Percentiles rank a stretch among this genome's conserved stretches.
phyloP scores from a whole-genome alignment of 805 yeast species.

The Brettanomyces nanus region DNA sequence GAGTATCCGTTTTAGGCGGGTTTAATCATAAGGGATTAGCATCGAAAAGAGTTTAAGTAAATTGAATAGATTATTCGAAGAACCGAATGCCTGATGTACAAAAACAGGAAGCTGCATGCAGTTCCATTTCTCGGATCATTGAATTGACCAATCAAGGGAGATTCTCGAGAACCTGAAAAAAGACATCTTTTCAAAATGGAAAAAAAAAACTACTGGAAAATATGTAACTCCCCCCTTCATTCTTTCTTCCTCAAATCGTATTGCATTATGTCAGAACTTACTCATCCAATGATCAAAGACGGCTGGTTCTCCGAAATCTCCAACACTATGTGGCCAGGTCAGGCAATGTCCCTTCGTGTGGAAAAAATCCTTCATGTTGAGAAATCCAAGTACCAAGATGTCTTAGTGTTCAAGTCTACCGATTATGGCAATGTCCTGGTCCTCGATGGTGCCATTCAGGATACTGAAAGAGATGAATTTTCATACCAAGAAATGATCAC shows the following conservation, averaged over 20 bases:
- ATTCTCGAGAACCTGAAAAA: too few species aligned
- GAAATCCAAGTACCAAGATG: slow-evolving; percentile 87
- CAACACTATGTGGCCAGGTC: slow-evolving; percentile 98
- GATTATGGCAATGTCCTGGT: slow-evolving; percentile 94
- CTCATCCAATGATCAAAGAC: slow-evolving; percentile 58
- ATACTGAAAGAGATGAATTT: slow-evolving; percentile 94
- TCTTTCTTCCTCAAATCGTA: background rate
- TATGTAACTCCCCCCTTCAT: too few species aligned
- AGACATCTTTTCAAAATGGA: too few species aligned
- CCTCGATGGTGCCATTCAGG: slow-evolving; percentile 91
- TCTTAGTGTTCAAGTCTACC: slow-evolving; percentile 84
- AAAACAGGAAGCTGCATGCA: too few species aligned
- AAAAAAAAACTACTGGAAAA: too few species aligned
- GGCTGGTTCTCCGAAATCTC: slow-evolving; percentile 98
- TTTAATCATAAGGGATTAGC: too few species aligned
- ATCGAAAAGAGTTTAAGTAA: too few species aligned
- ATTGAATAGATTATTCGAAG: too few species aligned
- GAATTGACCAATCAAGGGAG: too few species aligned
- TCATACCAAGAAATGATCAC: slow-evolving; percentile 98
- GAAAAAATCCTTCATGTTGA: slow-evolving; percentile 80
- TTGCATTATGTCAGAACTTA: background rate
- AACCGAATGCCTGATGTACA: too few species aligned
- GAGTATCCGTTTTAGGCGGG: too few species aligned
- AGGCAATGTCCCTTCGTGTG: slow-evolving; percentile 88
- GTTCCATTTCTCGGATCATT: too few species aligned